Evolutionary conservation across 345 rosid genomes (phyloP).

Genomic region (Populus pruinosa): DNA sequence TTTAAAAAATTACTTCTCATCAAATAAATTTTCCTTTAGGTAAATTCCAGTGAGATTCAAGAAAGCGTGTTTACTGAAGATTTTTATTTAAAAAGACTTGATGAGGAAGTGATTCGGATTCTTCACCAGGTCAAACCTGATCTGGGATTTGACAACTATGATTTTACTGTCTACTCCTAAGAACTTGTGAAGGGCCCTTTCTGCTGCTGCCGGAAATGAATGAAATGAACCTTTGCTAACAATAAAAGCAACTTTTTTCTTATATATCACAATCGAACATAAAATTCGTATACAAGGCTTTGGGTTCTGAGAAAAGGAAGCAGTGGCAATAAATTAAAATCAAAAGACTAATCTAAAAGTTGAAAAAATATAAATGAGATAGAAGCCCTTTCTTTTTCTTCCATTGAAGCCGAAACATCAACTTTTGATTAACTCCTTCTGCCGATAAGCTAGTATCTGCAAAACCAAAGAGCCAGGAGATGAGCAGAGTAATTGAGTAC

Average conservation of each 20-base stretch:
- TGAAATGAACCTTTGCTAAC: background rate
- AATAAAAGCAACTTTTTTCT: background rate
- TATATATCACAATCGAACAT: background rate
- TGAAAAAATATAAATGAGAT: background rate
- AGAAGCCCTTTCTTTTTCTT: background rate
- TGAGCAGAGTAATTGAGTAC: background rate
- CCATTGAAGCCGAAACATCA: background rate
- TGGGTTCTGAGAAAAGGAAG: background rate
- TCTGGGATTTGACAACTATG: too few species aligned
- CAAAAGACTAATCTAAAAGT: background rate
- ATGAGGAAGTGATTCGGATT: too few species aligned
- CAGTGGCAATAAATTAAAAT: background rate
- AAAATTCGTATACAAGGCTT: background rate
- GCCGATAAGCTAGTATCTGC: conserved; percentile 55
- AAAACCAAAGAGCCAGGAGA: background rate
- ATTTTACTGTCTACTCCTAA: too few species aligned
- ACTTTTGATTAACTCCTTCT: conserved; percentile 22
- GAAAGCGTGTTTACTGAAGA: too few species aligned
- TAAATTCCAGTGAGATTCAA: too few species aligned
- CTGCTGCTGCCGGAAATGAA: too few species aligned
- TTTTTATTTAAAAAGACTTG: too few species aligned
- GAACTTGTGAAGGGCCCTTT: too few species aligned
- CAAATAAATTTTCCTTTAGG: too few species aligned
- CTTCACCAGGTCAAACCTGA: too few species aligned
- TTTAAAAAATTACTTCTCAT: too few species aligned